Base-by-base conservation (phyloP, 1,139 yeast species). In the Lodderomyces jiufengensis region DNA sequence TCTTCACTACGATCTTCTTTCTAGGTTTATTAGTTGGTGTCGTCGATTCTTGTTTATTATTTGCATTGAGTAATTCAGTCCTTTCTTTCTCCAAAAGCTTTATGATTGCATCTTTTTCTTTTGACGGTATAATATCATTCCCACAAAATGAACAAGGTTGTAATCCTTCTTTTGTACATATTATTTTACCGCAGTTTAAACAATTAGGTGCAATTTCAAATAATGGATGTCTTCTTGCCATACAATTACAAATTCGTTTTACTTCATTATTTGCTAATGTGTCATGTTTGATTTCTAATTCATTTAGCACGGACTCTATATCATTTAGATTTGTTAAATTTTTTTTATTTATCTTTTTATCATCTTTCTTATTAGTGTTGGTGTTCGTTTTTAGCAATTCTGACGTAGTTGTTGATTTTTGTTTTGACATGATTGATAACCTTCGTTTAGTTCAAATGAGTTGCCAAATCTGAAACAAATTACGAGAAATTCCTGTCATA, bases 171-270 rank as follows among this genome's bases (percentile, higher is more conserved):
- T 80, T 80, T 3, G 73, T 72, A 62, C 99, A 94, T 2, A 92
- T 84, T 27, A 94, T 86, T 54, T 88, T 87, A 9, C 99, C 99
- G 59, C 99, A 94, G 40, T 83, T 80, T 30, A 92, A 61, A 51
- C 99, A 94, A 55, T 94, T 94, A 0, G 98, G 98, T 1, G 95
- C 92, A 40, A 85, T 73, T 40, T 85, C 94, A 47, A 87, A 84
- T 29, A 94, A 63, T 2, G 97, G 95, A 53, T 94, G 98, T 40
- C 84, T 67, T 2, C 84, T 78, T 1, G 85, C 92, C 76, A 80
- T 81, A 52, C 99, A 94, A 45, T 82, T 76, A 53, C 99, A 94
- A 5, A 46, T 49, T 20, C 69, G 51, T 22, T 41, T 42, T 2
- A 49, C 45, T 14, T 15, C 20, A 7, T 42, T 39, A 15, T 38